Conservation (phyloP, 306 rosid genomes). For the Elaeagnus macrophylla region DNA sequence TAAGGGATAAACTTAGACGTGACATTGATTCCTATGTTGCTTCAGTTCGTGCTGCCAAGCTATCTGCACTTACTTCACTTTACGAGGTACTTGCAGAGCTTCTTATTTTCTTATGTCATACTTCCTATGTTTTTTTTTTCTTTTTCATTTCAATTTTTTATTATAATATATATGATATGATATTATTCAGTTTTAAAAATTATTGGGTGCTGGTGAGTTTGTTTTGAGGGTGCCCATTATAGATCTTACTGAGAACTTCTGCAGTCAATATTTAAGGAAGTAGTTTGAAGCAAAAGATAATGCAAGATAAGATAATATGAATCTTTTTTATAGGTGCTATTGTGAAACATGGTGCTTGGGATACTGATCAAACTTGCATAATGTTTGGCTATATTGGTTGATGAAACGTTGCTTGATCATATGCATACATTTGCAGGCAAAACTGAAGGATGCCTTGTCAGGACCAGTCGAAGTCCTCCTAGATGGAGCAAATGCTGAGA, state of each 20-base stretch:
- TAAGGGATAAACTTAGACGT: constrained; percentile 76
- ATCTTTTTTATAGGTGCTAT: not conserved
- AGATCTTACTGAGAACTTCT: not conserved
- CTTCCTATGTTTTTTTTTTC: constrained; percentile 11
- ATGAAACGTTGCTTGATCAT: constrained; percentile 18
- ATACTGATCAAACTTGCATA: not conserved
- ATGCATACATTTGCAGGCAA: constrained; percentile 41
- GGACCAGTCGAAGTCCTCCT: constrained; percentile 84
- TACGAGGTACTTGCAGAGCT: constrained; percentile 50
- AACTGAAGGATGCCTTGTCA: constrained; percentile 66
- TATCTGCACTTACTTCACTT: constrained; percentile 56
- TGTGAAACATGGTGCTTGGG: not conserved
- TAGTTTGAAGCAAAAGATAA: too few species aligned
- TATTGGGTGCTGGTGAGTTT: not conserved
- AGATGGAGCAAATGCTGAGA: constrained; percentile 80
- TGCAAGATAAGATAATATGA: too few species aligned
- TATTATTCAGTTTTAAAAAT: not conserved
- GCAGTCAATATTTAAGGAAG: too few species aligned
- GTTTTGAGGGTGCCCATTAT: not conserved
- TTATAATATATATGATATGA: not conserved
- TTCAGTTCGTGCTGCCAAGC: constrained; percentile 59
- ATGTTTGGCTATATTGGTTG: not conserved
- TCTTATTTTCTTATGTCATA: constrained; percentile 12
- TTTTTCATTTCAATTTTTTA: too few species aligned
- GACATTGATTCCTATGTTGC: constrained; percentile 75